Evolutionary conservation across 1,284 basidiomycete genomes (phyloP).

Genomic region (Ustilago bromivora): DNA sequence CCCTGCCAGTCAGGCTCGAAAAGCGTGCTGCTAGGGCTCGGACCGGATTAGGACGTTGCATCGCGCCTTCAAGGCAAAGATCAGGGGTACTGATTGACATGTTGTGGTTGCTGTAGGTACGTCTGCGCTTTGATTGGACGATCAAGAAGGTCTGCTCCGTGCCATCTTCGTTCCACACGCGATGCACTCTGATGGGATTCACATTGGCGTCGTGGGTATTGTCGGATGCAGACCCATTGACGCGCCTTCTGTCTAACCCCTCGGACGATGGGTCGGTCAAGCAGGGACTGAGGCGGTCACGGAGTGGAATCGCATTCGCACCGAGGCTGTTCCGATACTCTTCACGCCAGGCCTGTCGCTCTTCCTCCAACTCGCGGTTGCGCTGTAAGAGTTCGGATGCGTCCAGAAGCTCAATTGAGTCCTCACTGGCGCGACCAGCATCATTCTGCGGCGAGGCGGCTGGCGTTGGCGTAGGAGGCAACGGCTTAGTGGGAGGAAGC

Average conservation of each 20-base stretch:
- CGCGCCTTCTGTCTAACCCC: not conserved
- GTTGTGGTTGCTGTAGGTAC: slow-evolving; percentile 1
- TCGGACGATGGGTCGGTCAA: slow-evolving; percentile 13
- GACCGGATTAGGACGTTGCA: slow-evolving; percentile 11
- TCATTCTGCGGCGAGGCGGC: not conserved
- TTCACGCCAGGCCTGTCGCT: slow-evolving; percentile 31
- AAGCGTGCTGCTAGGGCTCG: slow-evolving; percentile 1
- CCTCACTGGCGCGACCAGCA: not conserved
- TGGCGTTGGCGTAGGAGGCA: slow-evolving; percentile 16
- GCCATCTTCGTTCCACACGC: slow-evolving; percentile 24
- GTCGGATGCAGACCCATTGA: not conserved
- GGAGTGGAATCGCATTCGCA: not conserved
- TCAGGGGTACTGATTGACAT: slow-evolving; percentile 26
- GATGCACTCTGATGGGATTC: slow-evolving; percentile 19
- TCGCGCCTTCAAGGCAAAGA: not conserved
- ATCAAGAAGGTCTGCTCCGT: slow-evolving; percentile 26
- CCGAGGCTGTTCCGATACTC: slow-evolving; percentile 20
- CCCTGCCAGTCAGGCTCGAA: not conserved
- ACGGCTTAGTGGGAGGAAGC: slow-evolving; percentile 4
- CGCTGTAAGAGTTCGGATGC: slow-evolving; percentile 18
- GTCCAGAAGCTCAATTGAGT: slow-evolving; percentile 24
- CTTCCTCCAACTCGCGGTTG: slow-evolving; percentile 23
- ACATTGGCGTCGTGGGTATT: not conserved
- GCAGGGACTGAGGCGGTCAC: slow-evolving; percentile 23
- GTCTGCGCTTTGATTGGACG: slow-evolving; percentile 6